Conservation (phyloP, 495 filamentous ascomycete genomes). For the Podospora australis region DNA sequence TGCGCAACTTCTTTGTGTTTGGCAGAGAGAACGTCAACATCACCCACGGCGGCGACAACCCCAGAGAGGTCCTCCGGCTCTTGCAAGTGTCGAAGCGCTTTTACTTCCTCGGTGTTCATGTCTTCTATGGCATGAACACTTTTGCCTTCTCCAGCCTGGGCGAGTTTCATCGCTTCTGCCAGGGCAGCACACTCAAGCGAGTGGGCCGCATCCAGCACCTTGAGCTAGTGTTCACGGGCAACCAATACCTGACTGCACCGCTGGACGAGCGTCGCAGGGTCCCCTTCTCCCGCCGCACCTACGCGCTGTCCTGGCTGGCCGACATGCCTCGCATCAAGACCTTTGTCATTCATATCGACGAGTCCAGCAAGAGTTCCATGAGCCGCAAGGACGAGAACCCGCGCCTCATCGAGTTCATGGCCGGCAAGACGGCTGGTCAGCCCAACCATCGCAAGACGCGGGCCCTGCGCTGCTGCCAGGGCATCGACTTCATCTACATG, state of each 20-base stretch:
- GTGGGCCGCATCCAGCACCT: slow-evolving; percentile 31
- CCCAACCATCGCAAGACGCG: slow-evolving; percentile 27
- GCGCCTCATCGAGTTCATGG: slow-evolving; percentile 10
- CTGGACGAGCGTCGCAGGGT: not conserved
- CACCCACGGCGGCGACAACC: slow-evolving; percentile 16
- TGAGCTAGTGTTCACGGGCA: slow-evolving; percentile 28
- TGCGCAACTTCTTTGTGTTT: slow-evolving; percentile 28
- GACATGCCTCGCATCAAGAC: slow-evolving; percentile 29
- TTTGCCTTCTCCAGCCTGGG: slow-evolving; percentile 41
- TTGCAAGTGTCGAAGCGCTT: slow-evolving; percentile 30
- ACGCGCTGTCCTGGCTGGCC: slow-evolving; percentile 20
- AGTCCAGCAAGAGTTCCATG: slow-evolving; percentile 12
- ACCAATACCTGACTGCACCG: slow-evolving; percentile 15
- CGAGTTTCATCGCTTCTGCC: slow-evolving; percentile 33
- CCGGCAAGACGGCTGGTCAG: slow-evolving; percentile 23
- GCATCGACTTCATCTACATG: slow-evolving; percentile 32
- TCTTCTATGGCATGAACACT: slow-evolving; percentile 38
- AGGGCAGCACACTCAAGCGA: slow-evolving; percentile 26
- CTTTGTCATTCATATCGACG: slow-evolving; percentile 30
- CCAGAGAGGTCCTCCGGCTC: slow-evolving; percentile 18
- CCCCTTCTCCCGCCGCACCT: slow-evolving; percentile 22
- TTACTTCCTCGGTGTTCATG: slow-evolving; percentile 28
- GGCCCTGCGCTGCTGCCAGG: slow-evolving; percentile 29
- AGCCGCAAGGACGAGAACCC: slow-evolving; percentile 25
- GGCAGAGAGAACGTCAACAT: slow-evolving; percentile 17